Conservation (phyloP, 495 filamentous ascomycete genomes). For the Xylaria flabelliformis region DNA sequence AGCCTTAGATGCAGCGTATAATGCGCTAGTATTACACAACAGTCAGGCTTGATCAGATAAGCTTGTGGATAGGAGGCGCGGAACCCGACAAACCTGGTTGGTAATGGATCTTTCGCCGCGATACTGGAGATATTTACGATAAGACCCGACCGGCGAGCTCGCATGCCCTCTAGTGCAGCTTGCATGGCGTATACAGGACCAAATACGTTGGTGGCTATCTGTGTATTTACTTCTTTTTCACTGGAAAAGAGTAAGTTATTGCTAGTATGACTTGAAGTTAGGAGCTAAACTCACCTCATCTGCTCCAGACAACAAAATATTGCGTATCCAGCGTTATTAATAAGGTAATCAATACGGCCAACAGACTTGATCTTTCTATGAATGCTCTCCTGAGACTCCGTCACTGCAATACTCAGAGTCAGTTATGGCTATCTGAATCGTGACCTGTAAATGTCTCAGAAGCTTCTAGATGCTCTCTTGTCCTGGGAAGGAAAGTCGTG, state of each 20-base stretch:
- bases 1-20: slow-evolving; percentile 55
- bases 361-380: slow-evolving; percentile 43
- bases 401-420: slow-evolving; percentile 25
- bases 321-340: slow-evolving; percentile 58
- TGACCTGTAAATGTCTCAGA: too few relatives aligned
- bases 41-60: neutral
- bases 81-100: slow-evolving; percentile 24
- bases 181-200: slow-evolving; percentile 54
- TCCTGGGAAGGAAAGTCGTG: too few relatives aligned
- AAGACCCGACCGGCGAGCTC: slow-evolving; percentile 48
- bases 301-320: slow-evolving; percentile 55
- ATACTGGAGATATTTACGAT: slow-evolving; percentile 58
- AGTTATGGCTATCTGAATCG: too few relatives aligned
- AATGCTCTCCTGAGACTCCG: slow-evolving; percentile 42
- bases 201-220: slow-evolving; percentile 60
- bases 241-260: slow-evolving; percentile 13
- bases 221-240: slow-evolving; percentile 47
- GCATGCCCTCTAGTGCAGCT: slow-evolving; percentile 55
- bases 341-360: slow-evolving; percentile 56
- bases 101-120: slow-evolving; percentile 51
- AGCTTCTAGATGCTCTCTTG: too few relatives aligned
- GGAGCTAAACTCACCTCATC: slow-evolving; percentile 30
- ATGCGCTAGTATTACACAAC: slow-evolving; percentile 9
- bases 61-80: neutral
- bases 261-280: neutral